These are phyloP conservation scores for Eucalyptus sp. DNA, from an alignment of 345 rosid genomes.

Conservation along the genomic window DNA sequence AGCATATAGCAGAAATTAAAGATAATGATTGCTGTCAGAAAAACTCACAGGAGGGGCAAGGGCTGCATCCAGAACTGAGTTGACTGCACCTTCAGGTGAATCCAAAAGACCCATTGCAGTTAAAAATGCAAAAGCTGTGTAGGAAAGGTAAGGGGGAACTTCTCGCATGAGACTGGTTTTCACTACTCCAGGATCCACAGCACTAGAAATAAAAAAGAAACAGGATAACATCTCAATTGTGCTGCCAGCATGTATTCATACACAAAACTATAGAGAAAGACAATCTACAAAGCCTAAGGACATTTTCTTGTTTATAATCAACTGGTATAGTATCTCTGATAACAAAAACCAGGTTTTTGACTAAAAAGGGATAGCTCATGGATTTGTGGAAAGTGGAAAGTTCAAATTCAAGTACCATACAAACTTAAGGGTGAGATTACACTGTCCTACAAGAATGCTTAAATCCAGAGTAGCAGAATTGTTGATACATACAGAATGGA, in stretches of 20 bases:
- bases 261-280: neutral
- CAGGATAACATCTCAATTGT: neutral
- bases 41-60: slow-evolving; percentile 73
- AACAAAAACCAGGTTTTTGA: neutral
- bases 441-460: neutral
- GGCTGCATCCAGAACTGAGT: slow-evolving; percentile 67
- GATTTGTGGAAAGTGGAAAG: neutral
- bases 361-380: neutral
- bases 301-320: neutral
- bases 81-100: slow-evolving; percentile 45
- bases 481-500: slow-evolving; percentile 55
- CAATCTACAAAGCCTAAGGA: neutral
- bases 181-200: slow-evolving; percentile 85
- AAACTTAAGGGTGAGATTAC: neutral
- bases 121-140: slow-evolving; percentile 24
- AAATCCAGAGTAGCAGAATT: neutral
- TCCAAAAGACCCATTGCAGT: slow-evolving; percentile 49
- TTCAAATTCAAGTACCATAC: neutral
- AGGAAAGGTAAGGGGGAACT: slow-evolving; percentile 48
- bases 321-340: neutral
- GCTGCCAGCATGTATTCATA: neutral
- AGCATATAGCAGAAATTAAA: neutral
- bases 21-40: neutral
- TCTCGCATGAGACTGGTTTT: slow-evolving; percentile 87
- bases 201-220: slow-evolving; percentile 15